Evolutionary conservation across 2,329 filamentous ascomycete species (phyloP).

Genomic region (Alternaria arbusti): DNA sequence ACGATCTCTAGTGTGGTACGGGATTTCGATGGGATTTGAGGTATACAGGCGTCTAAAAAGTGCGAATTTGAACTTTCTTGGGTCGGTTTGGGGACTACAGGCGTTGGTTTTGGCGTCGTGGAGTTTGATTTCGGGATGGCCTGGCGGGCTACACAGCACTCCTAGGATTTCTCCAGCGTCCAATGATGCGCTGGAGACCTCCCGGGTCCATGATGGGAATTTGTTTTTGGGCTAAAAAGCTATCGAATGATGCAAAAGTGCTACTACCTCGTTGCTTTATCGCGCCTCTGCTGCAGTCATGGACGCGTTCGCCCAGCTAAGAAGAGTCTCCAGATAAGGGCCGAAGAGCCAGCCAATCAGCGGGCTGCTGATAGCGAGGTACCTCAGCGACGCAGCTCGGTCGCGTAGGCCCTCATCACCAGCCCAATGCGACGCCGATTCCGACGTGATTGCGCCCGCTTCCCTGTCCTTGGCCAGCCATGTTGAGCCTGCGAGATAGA

Average conservation of each 20-base stretch:
- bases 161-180: not conserved
- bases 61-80: not conserved
- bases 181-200: not conserved
- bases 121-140: not conserved
- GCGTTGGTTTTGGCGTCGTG: not conserved
- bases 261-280: not conserved
- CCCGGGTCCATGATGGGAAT: not conserved
- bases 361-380: slow-evolving; percentile 4
- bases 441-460: slow-evolving; percentile 12
- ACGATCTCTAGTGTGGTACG: slow-evolving; percentile 26
- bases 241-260: not conserved
- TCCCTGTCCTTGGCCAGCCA: slow-evolving; percentile 19
- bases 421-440: slow-evolving; percentile 15
- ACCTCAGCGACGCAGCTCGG: not conserved
- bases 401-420: slow-evolving; percentile 6
- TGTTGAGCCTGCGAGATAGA: slow-evolving; percentile 18
- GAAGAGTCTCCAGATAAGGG: slow-evolving; percentile 11
- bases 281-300: slow-evolving; percentile 1
- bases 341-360: slow-evolving; percentile 10
- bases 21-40: not conserved
- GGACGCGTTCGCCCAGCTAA: not conserved
- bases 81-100: not conserved
- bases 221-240: not conserved
- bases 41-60: not conserved
- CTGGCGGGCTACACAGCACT: not conserved